These are phyloP conservation scores for Mycena rosella DNA, from an alignment of 768 basidiomycete genomes.

Conservation along the genomic window DNA sequence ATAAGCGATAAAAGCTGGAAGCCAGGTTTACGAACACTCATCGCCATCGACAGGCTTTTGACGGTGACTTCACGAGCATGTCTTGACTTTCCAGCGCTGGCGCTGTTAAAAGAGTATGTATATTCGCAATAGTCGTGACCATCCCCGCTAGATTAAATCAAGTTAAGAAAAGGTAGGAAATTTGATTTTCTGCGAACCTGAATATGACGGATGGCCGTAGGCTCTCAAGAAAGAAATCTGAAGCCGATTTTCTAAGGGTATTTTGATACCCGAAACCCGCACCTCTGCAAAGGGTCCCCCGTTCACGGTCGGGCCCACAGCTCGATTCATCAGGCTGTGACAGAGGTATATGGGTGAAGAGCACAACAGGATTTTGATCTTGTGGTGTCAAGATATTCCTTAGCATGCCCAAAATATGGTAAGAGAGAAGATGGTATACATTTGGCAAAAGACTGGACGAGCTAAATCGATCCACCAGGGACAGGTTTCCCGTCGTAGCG, in stretches of 20 bases:
- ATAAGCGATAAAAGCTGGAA: constrained; percentile 90
- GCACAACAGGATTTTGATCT: constrained; percentile 64
- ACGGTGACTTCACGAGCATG: constrained; percentile 82
- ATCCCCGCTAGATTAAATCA: constrained; percentile 72
- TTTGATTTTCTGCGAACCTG: constrained; percentile 64
- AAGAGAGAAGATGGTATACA: too few relatives aligned
- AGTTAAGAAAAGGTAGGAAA: not conserved
- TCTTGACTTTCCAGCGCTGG: constrained; percentile 39
- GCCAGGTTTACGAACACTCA: constrained; percentile 87
- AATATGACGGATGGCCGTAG: constrained; percentile 79
- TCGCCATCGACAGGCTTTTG: constrained; percentile 91
- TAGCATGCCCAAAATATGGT: too few relatives aligned
- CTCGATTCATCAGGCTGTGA: constrained; percentile 72
- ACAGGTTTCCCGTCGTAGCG: too few relatives aligned
- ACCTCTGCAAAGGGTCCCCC: constrained; percentile 78
- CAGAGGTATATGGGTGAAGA: constrained; percentile 93
- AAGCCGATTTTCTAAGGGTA: constrained; percentile 75
- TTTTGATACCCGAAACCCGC: constrained; percentile 89
- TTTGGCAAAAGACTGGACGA: too few relatives aligned
- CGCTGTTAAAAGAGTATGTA: constrained; percentile 56
- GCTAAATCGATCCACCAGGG: too few relatives aligned
- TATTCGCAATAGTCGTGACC: constrained; percentile 97
- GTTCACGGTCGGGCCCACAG: constrained; percentile 87
- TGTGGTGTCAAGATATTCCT: too few relatives aligned
- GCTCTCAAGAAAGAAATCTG: constrained; percentile 74